Base-by-base conservation (phyloP, 1,284 basidiomycete genomes). In the Vanrija humicola region DNA sequence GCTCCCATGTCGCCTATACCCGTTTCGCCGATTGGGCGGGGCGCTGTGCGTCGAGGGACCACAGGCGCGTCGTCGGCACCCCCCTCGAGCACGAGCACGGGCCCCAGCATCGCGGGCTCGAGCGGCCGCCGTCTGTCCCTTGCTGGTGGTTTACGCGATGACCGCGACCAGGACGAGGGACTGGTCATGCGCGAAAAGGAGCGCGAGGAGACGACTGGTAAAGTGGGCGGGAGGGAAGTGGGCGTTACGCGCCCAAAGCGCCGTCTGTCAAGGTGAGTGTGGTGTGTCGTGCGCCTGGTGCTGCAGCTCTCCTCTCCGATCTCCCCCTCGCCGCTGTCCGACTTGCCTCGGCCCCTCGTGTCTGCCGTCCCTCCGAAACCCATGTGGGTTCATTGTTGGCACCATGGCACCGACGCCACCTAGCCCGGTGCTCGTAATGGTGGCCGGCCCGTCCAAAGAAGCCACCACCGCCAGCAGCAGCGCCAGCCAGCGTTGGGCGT, bases 171-270 rank as follows among this genome's bases (percentile, higher is more conserved):
- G 6, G 68, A 70, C 43, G 59, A 62, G 38, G 64, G 64, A 9
- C 44, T 70, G 29, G 56, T 64, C 29, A 68, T 68, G 69, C 54
- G 63, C n/a, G 62, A 65, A 12, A 63, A 54, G 12, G 51, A 58
- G 23, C 54, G 56, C 29, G 62, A 65, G 5, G 62, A 62, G 18
- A 52, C 54, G 9, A 66, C 64, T 54, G 65, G 69, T 15, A 63
- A 65, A 44, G 62, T 62, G n/a, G 66, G 66, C 19, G 64, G 67
- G 18, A 63, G 69, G 4, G 65, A 62, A 16, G 56, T 62, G 6
- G 71, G 73, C 4, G 67, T 70, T 15, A 72, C 71, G 6, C 62
- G 62, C 42, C 73, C 73, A 1, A 75, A 75, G 54, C 55, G 73
- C 38, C 48, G 73, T 18, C 48, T 75, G 49, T 72, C 71, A 50